Base-by-base conservation (phyloP, 2,329 filamentous ascomycete genomes). In the Drechslerella coelobrocha region DNA sequence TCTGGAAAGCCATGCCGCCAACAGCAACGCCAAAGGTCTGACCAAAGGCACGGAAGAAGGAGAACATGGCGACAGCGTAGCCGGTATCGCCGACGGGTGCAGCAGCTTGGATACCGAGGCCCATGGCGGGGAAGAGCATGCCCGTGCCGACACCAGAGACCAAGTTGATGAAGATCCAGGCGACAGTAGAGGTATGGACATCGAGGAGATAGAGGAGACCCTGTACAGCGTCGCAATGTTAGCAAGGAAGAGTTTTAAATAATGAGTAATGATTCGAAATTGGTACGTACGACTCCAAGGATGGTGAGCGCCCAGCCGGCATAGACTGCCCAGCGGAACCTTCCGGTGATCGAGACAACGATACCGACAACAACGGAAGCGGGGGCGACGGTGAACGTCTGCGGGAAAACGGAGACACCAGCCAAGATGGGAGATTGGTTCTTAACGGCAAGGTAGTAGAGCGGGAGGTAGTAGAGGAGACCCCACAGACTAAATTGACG, bases 1-100 rank as follows among this genome's bases (percentile, higher is more conserved):
- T 90, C 77, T 90, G 87, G 79, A 90, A 90, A 57, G 89, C 83
- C 29, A 88, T 86, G 2, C 88, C 87, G 1, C 86, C 85, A 55
- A 89, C 81, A 1, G 88, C 86, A 1, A 90, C 85, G 23, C 88
- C 88, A 8, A 89, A 78, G 0, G 84, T 82, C 76, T 89, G 86
- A 0, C 88, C 88, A 23, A 89, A 82, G 1, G 84, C 83, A 12
- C 86, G 83, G 74, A 87, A 83, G 80, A 91, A 90, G 57, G 83
- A 84, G 78, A 87, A 89, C 80, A 90, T 84, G 9, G 84, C 86
- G 0, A 84, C 83, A 0, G 85, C 84, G 68, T 85, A 85, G 0
- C 85, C 83, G 41, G 87, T 83, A 74, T 88, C 83, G 62, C 82
- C 81, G 65, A 81, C 82, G 0, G 81, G 79, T 1, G 84, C 82